Conservation (phyloP, 371 early-diverging fungal species). For the Mucor circinelloides region DNA sequence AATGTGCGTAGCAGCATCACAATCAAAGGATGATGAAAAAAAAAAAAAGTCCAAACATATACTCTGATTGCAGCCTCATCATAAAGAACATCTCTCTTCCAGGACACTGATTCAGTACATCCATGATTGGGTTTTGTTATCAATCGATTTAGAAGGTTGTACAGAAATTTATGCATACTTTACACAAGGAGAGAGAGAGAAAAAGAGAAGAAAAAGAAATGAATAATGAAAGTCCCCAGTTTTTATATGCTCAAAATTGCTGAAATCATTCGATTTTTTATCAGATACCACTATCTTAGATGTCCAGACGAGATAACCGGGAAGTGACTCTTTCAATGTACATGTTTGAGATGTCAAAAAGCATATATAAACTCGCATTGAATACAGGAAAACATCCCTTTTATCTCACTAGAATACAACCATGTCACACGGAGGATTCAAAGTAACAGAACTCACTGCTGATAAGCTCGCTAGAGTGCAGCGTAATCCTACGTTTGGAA, state of each 20-base stretch:
- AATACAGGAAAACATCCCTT: background rate
- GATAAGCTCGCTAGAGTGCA: conserved; percentile 34
- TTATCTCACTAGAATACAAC: background rate
- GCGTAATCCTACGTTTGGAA: conserved; percentile 50
- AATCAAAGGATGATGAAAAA: too few relatives aligned
- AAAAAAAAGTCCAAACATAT: too few relatives aligned
- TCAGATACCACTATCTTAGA: background rate
- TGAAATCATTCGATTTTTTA: background rate
- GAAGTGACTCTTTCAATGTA: background rate
- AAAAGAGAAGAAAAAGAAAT: background rate
- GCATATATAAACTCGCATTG: background rate
- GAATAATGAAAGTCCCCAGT: background rate
- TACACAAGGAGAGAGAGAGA: background rate
- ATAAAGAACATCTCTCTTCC: too few relatives aligned
- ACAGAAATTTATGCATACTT: background rate
- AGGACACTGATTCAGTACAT: too few relatives aligned
- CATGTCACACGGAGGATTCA: conserved; percentile 31
- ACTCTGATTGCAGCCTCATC: too few relatives aligned
- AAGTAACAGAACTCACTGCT: conserved; percentile 34
- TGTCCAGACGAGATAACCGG: background rate
- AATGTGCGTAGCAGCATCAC: too few relatives aligned
- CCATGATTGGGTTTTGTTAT: background rate
- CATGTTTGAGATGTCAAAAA: background rate
- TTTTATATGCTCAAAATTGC: background rate
- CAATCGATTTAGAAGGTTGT: background rate